A percentile compares a stretch with the other conserved stretches of the same genome.
Evolutionary conservation across 108 stramenopile species (phyloP).

Genomic region (Stephanodiscus triporus): DNA sequence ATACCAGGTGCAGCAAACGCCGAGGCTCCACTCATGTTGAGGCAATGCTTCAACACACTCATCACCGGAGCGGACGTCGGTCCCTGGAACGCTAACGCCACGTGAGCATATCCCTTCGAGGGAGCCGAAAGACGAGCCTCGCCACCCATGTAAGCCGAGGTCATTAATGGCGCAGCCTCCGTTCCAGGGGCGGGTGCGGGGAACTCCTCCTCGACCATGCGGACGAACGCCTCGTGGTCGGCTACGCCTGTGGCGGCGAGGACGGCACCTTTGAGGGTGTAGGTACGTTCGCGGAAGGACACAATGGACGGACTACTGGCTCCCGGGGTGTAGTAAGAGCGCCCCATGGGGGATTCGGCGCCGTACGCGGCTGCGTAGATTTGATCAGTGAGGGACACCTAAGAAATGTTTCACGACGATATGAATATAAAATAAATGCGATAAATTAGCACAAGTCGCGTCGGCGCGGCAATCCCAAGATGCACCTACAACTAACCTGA

Average conservation of each 20-base stretch:
- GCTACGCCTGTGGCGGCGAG: conserved; percentile 80
- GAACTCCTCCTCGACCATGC: conserved; percentile 70
- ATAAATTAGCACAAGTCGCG: neutral
- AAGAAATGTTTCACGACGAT: neutral
- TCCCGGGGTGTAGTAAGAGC: conserved; percentile 65
- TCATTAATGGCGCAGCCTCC: conserved; percentile 27
- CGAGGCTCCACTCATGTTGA: conserved; percentile 51
- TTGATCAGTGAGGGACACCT: conserved; percentile 80
- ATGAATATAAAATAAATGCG: conserved; percentile 11
- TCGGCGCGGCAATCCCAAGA: neutral
- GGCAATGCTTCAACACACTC: conserved; percentile 74
- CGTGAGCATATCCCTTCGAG: conserved; percentile 74
- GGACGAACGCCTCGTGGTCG: conserved; percentile 83
- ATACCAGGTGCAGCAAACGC: conserved; percentile 69
- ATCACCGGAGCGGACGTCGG: conserved; percentile 53
- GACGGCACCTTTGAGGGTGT: conserved; percentile 82
- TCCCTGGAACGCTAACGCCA: conserved; percentile 81
- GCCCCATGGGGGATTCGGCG: conserved; percentile 79
- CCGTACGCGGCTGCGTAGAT: conserved; percentile 87
- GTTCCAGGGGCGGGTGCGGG: conserved; percentile 46
- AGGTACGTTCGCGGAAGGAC: conserved; percentile 72
- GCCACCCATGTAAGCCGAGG: conserved; percentile 68
- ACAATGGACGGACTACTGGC: conserved; percentile 60
- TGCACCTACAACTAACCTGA: conserved; percentile 36
- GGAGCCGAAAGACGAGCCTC: conserved; percentile 79